Evolutionary conservation across 1,139 yeast species (phyloP), one percentile per base, ranked within the genome.

Genomic region (Blastobotrys serpentis): DNA sequence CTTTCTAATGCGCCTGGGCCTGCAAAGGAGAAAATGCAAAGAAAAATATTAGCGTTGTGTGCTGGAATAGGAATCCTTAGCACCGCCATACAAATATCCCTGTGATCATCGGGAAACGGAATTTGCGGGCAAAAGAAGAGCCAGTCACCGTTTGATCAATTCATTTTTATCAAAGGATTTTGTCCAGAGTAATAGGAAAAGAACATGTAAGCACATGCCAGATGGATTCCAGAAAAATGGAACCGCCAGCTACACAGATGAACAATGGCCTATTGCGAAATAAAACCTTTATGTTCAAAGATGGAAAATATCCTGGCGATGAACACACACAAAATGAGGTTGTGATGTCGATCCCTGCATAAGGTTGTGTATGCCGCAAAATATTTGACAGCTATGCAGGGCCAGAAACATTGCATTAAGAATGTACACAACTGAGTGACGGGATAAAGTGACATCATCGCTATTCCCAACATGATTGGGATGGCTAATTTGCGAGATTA

Each of bases 341-440:
- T 29, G 32, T 29, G 32, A 29, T 11, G 32, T 14, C 7, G 32
- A 29, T 29, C 32, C 7, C 32, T 7, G 32, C 13, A 29, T 29
- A 14, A 5, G 10, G 13, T 29, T 4, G 13, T 29, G 32, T 29
- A 10, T 29, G 4, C 7, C 7, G 13, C 32, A 11, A 29, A 29
- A 29, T 29, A 7, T 29, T 29, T 29, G 32, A 29, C 32, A 29
- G 32, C 32, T 29, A 29, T 29, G 32, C 32, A 29, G 32, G 32
- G 32, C 32, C 13, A 29, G 7, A 29, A 4, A 11, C 32, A 11
- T 6, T 6, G 32, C 7, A 29, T 29, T 6, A 29, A 29, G 32
- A 29, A 11, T 23, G 8, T 23, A 23, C 10, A 5, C 8, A 5
- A 23, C 26, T 5, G 26, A 23, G 26, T 23, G 8, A 23, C 26